Evolutionary conservation across 805 yeast genomes (phyloP), one percentile per base, ranked within the genome.

Genomic region (Saccharomyces kudriavzevii): DNA sequence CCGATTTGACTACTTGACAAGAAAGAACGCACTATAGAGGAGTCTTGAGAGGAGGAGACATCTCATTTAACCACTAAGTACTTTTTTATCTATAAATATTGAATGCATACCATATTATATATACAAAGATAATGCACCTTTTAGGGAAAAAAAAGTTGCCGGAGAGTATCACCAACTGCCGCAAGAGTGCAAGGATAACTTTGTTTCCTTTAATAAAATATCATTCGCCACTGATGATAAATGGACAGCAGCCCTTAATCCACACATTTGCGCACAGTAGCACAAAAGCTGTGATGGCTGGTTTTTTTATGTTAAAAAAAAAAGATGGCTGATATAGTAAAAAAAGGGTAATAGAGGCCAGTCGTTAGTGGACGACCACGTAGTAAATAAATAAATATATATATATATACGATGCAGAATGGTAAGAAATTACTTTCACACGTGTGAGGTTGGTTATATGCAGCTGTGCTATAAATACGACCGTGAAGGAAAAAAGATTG

Each of bases 1-100:
- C 45, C 79, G 98, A 65, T 94, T 94, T 68, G 98, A 91, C 70
- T 90, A 91, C 67, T 76, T 91, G 56, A 91, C 97, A 3, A 74
- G 88, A 60, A 84, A 85, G 66, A 85, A 85, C 55, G 77, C 77
- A 11, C 53, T 74, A 48, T 73, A 59, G 52, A 14, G n/a, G 47
- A 27, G 13, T 11, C 11, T 5, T 26, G n/a, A 27, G n/a, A 14
- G 40, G 8, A n/a, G 26, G 9, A 27, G 9, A 26, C 45, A 13
- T 9, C 22, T 13, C 11, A 28, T 9, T 47, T 27, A 11, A 26
- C 10, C 8, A 47, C n/a, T 24, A n/a, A 27, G 20, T 47, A 47
- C n/a, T n/a, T n/a, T n/a, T 47, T 28, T 47, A 25, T 25, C 20
- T 45, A 45, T 45, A 14, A 14, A 24, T 45, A 24, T n/a, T n/a